These are phyloP conservation scores for Venturia asperata DNA, from an alignment of 2,329 filamentous ascomycete species.

Conservation along the genomic window DNA sequence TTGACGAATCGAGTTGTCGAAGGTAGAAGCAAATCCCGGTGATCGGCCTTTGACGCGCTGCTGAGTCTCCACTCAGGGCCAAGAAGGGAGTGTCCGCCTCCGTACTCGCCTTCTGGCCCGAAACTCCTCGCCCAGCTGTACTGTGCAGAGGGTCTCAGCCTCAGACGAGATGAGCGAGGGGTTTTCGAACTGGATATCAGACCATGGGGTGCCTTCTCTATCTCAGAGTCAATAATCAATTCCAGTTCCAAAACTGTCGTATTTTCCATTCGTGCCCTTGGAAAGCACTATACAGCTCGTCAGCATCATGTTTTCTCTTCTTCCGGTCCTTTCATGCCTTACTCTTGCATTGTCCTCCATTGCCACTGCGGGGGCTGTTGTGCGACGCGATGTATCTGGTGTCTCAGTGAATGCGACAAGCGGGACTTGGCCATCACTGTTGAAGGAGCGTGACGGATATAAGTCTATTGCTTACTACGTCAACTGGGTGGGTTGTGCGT, in stretches of 20 bases:
- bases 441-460: conserved; percentile 32
- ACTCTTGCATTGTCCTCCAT: conserved; percentile 4
- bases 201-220: background rate
- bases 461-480: conserved; percentile 66
- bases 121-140: background rate
- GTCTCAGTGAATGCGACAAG: conserved; percentile 21
- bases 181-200: background rate
- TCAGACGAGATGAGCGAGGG: background rate
- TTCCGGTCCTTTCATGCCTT: background rate
- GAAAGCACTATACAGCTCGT: background rate
- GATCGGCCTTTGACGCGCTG: background rate
- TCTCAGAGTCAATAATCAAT: background rate
- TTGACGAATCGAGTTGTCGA: background rate
- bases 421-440: conserved; percentile 30
- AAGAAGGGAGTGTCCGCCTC: background rate
- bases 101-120: background rate
- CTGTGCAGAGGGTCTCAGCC: background rate
- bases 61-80: background rate
- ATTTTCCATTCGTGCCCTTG: background rate
- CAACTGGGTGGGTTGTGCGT: conserved; percentile 48
- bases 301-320: conserved; percentile 9
- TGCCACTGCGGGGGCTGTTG: background rate
- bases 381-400: background rate
- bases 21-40: background rate
- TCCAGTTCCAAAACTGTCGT: background rate